Conservation (phyloP, 495 filamentous ascomycete species). For the Podospora australis region DNA sequence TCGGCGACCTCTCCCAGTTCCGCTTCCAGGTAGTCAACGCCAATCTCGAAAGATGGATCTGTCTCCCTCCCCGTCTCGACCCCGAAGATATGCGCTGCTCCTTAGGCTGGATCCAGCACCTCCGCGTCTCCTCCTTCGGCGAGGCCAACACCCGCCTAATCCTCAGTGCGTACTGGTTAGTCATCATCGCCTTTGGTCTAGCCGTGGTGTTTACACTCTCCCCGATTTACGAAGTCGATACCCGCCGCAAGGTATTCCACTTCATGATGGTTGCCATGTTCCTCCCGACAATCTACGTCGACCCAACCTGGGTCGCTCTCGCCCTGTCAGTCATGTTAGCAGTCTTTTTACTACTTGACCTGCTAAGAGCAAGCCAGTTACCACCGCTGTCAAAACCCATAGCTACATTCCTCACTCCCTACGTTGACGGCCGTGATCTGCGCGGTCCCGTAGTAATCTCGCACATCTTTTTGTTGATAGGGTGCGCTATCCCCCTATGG, state of each 20-base stretch:
- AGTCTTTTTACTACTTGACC: conserved; percentile 80
- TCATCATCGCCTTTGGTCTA: conserved; percentile 63
- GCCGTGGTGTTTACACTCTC: conserved; percentile 66
- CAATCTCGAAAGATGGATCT: conserved; percentile 70
- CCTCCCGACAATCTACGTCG: conserved; percentile 74
- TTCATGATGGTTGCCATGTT: conserved; percentile 98
- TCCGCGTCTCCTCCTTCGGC: conserved; percentile 55
- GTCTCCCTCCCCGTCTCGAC: conserved; percentile 48
- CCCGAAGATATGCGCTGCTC: conserved; percentile 28
- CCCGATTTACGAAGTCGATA: conserved; percentile 76
- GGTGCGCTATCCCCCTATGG: conserved; percentile 95
- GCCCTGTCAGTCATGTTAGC: conserved; percentile 68
- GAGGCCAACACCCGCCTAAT: conserved; percentile 76
- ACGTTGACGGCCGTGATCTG: conserved; percentile 90
- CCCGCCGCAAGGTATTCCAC: conserved; percentile 96
- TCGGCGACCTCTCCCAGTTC: conserved; percentile 69
- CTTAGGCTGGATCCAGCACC: conserved; percentile 52
- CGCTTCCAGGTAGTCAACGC: conserved; percentile 57
- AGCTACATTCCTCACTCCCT: conserved; percentile 80
- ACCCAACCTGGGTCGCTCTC: conserved; percentile 75
- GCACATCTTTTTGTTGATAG: conserved; percentile 92
- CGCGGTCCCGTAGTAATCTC: conserved; percentile 89
- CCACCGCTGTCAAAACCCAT: conserved; percentile 79
- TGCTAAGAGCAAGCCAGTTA: conserved; percentile 83
- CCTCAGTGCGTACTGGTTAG: conserved; percentile 64